Base-by-base conservation (phyloP, 441 rosid species). In the Omphalea diandra region DNA sequence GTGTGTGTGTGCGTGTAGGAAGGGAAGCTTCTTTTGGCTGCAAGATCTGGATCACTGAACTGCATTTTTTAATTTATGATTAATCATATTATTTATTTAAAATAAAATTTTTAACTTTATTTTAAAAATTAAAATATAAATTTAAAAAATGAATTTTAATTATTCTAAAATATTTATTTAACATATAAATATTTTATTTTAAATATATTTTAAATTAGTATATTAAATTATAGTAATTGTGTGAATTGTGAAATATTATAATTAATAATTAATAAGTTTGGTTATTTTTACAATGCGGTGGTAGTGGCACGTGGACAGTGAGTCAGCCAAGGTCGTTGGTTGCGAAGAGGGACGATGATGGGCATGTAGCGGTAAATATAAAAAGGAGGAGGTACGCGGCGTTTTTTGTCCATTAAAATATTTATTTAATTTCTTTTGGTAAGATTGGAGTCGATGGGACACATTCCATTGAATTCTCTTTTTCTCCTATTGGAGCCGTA, bases 21-120 rank as follows among this genome's bases (percentile, higher is more conserved):
- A 56, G 78, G 80, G 88, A 86, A 85, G 80, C 80, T 88, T 84
- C 88, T 82, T 79, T 86, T 71, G 76, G 76, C 81, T 81, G 83
- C 87, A 73, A 89, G 95, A 90, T 89, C 95, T 83, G 85, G 86
- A 84, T 36, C 86, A 75, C 32, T 18, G 18, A 26, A 72, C 67
- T 59, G 52, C 74, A 17, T 65, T 70, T 56, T 32, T 6, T 7
- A n/a, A n/a, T n/a, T n/a, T n/a, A n/a, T n/a, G n/a, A n/a, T n/a
- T n/a, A n/a, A n/a, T n/a, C n/a, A n/a, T 4, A 18, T 38, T 35
- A 11, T n/a, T 7, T 14, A 18, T 5, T 3, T n/a, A n/a, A n/a
- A 40, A 0, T 40, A 9, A 40, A 7, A 9, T 40, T 40, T 1
- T 0, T 40, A 7, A 3, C 15, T 40, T 40, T 40, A 40, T 7